Conservation (phyloP, 73 alveolate species). For the Tetrahymena elliotti region DNA sequence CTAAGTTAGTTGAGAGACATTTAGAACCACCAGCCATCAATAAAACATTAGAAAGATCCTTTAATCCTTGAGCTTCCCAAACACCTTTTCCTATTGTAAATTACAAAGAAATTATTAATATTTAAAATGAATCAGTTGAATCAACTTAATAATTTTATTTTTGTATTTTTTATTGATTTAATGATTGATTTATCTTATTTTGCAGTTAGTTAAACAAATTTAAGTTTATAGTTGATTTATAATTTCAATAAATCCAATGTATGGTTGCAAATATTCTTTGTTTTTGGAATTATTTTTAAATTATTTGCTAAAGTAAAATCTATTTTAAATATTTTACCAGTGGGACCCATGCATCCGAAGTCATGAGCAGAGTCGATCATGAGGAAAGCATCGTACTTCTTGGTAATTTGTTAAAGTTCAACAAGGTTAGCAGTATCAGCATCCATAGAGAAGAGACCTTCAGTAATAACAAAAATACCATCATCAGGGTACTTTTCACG, state of each 20-base stretch:
- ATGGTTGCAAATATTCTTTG: not conserved
- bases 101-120: not conserved
- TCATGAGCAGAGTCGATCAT: constrained; percentile 40
- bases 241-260: not conserved
- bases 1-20: constrained; percentile 38
- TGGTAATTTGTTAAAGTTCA: constrained; percentile 10
- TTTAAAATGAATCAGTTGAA: not conserved
- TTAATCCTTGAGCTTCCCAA: constrained; percentile 21
- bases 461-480: constrained; percentile 32
- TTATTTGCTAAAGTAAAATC: not conserved
- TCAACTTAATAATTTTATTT: not conserved
- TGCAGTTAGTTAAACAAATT: not conserved
- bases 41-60: constrained; percentile 30
- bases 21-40: constrained; percentile 47
- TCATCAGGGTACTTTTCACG: constrained; percentile 19
- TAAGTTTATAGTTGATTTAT: not conserved
- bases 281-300: not conserved
- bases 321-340: not conserved
- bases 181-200: too few species aligned
- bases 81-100: constrained; percentile 24
- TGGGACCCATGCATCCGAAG: constrained; percentile 44
- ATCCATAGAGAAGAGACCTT: constrained; percentile 41
- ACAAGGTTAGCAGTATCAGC: constrained; percentile 32
- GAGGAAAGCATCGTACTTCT: constrained; percentile 30
- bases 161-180: too few species aligned